Evolutionary conservation across 2,329 filamentous ascomycete genomes (phyloP).

Genomic region (Chrysosporium queenslandicum): DNA sequence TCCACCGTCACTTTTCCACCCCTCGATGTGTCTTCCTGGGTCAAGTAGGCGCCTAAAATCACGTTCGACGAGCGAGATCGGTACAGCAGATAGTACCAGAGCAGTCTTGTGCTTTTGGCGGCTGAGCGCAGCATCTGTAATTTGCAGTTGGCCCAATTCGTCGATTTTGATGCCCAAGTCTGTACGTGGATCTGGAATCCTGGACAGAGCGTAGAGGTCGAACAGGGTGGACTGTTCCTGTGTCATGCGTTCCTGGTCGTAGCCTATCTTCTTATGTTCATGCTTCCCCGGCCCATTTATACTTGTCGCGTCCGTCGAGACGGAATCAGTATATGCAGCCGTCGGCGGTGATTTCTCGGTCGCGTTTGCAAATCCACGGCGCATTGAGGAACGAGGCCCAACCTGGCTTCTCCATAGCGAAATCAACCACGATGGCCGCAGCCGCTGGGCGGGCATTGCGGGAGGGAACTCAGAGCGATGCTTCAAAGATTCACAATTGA

Average conservation of each 20-base stretch:
- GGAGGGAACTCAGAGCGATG: no score
- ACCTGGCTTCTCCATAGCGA: not conserved
- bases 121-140: conserved; percentile 14
- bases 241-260: conserved; percentile 11
- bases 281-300: no score
- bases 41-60: conserved; percentile 18
- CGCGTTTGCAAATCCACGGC: not conserved
- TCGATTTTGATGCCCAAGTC: conserved; percentile 15
- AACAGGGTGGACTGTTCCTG: conserved; percentile 10
- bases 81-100: conserved; percentile 16
- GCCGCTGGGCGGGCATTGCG: not conserved
- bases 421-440: not conserved
- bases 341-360: not conserved
- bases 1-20: conserved; percentile 14
- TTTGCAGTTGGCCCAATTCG: conserved; percentile 13
- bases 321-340: no score
- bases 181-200: conserved; percentile 15
- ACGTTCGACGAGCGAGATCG: conserved; percentile 17
- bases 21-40: conserved; percentile 14
- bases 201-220: conserved; percentile 18
- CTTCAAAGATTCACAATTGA: no score
- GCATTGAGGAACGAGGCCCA: no score
- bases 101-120: conserved; percentile 18
- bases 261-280: conserved; percentile 15
- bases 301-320: no score